These are phyloP conservation scores for Camelina hispida DNA, from an alignment of 345 rosid species.

Conservation along the genomic window DNA sequence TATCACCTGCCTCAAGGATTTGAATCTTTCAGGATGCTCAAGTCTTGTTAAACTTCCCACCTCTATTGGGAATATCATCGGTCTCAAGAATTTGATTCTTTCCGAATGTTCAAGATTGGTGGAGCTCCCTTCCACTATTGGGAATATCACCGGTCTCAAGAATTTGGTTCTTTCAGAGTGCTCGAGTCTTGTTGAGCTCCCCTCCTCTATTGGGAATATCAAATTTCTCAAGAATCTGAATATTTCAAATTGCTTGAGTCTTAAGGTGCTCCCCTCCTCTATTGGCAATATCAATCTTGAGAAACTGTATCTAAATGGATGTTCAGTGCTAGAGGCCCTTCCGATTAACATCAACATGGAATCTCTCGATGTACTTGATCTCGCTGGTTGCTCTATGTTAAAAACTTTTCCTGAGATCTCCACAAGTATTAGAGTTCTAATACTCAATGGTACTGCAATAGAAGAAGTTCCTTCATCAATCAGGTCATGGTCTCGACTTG, in stretches of 20 bases:
- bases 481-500: background rate
- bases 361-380: background rate
- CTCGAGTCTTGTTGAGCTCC: background rate
- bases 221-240: too few relatives aligned
- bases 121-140: background rate
- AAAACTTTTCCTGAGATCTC: constrained; percentile 15
- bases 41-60: too few relatives aligned
- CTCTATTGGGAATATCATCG: background rate
- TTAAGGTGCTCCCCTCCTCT: background rate
- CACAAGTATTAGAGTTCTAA: background rate
- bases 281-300: background rate
- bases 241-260: background rate
- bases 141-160: background rate
- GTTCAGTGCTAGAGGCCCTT: constrained; percentile 6
- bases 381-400: background rate
- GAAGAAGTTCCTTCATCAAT: background rate
- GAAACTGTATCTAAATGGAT: fast-evolving
- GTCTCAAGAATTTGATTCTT: too few relatives aligned
- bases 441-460: background rate
- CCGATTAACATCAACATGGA: constrained; percentile 29
- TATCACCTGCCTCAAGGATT: too few relatives aligned
- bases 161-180: background rate
- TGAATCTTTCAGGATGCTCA: too few relatives aligned
- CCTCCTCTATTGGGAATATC: background rate
- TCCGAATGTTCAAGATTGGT: too few relatives aligned